phyloP scores from a whole-genome alignment of 2,329 filamentous ascomycete species.

The Clonostachys byssicola region DNA sequence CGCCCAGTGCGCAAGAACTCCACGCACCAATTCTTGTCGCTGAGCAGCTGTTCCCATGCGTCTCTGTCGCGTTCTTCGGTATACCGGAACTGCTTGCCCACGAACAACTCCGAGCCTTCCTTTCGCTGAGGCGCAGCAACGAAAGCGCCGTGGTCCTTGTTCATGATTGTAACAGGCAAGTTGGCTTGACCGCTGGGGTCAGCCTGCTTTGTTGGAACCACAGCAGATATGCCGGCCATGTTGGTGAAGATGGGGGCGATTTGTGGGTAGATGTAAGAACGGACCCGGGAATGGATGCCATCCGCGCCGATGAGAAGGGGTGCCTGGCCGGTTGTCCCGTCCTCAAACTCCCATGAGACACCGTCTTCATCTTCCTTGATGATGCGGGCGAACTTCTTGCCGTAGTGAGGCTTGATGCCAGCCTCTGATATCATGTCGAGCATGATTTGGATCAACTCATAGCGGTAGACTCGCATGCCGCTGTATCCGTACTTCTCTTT shows the following conservation, averaged over 20 bases:
- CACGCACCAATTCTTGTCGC: slow-evolving; percentile 28
- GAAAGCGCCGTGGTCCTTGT: slow-evolving; percentile 36
- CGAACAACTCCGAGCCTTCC: slow-evolving; percentile 42
- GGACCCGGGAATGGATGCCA: slow-evolving; percentile 54
- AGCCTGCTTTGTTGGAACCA: slow-evolving; percentile 28
- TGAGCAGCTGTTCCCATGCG: slow-evolving; percentile 33
- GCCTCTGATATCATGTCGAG: slow-evolving; percentile 29
- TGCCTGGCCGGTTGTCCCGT: slow-evolving; percentile 33
- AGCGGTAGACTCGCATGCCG: slow-evolving; percentile 49
- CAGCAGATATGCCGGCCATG: slow-evolving; percentile 31
- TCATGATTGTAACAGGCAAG: slow-evolving; percentile 37
- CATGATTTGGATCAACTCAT: slow-evolving; percentile 45
- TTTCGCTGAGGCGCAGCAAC: slow-evolving; percentile 41
- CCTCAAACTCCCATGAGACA: slow-evolving; percentile 40
- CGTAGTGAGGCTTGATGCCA: slow-evolving; percentile 37
- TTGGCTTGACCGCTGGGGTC: slow-evolving; percentile 23
- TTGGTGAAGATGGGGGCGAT: slow-evolving; percentile 45
- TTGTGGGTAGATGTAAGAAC: slow-evolving; percentile 43
- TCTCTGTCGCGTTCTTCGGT: slow-evolving; percentile 25
- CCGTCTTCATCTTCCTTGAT: slow-evolving; percentile 27
- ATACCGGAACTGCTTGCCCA: slow-evolving; percentile 36
- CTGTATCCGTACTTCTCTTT: slow-evolving; percentile 44
- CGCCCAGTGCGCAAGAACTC: slow-evolving; percentile 24
- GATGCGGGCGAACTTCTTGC: slow-evolving; percentile 40
- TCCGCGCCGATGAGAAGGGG: slow-evolving; percentile 50